Conservation (phyloP, 78 protist species). For the Tieghemostelium lacteum region DNA sequence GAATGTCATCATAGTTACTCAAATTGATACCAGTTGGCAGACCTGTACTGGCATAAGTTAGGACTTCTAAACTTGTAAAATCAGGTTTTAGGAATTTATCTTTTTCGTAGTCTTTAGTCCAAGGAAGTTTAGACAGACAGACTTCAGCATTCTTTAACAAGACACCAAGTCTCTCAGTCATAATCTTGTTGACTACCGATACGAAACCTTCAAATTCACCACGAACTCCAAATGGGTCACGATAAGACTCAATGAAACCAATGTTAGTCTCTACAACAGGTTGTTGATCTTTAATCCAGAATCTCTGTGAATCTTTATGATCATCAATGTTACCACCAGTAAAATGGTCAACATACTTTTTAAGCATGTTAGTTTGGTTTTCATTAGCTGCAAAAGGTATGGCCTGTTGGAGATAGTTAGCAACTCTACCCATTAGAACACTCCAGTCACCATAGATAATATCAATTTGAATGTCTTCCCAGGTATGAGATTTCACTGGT, state of each 20-base stretch:
- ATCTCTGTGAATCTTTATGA: constrained; percentile 84
- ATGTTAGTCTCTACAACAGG: constrained; percentile 90
- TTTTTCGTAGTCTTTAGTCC: constrained; percentile 84
- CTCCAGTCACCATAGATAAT: constrained; percentile 79
- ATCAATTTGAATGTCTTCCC: constrained; percentile 24
- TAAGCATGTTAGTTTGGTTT: constrained; percentile 80
- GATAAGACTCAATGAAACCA: constrained; percentile 90
- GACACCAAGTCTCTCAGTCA: constrained; percentile 44
- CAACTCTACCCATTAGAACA: constrained; percentile 26
- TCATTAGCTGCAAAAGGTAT: constrained; percentile 63
- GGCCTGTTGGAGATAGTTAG: constrained; percentile 54
- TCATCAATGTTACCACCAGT: constrained; percentile 70
- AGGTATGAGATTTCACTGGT: not conserved
- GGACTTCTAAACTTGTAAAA: constrained; percentile 88
- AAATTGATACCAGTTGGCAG: constrained; percentile 84
- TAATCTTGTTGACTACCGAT: constrained; percentile 85
- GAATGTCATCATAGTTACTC: constrained; percentile 84
- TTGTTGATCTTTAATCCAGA: constrained; percentile 85
- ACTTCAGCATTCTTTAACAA: constrained; percentile 74
- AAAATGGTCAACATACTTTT: constrained; percentile 79
- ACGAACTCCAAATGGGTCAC: constrained; percentile 89
- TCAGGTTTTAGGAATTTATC: constrained; percentile 86
- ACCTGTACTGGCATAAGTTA: constrained; percentile 85
- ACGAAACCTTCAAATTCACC: constrained; percentile 93
- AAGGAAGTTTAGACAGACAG: constrained; percentile 81